Evolutionary conservation across 2,329 filamentous ascomycete species (phyloP), one percentile per base, ranked within the genome.

Genomic region (Bipolaris oryzae): DNA sequence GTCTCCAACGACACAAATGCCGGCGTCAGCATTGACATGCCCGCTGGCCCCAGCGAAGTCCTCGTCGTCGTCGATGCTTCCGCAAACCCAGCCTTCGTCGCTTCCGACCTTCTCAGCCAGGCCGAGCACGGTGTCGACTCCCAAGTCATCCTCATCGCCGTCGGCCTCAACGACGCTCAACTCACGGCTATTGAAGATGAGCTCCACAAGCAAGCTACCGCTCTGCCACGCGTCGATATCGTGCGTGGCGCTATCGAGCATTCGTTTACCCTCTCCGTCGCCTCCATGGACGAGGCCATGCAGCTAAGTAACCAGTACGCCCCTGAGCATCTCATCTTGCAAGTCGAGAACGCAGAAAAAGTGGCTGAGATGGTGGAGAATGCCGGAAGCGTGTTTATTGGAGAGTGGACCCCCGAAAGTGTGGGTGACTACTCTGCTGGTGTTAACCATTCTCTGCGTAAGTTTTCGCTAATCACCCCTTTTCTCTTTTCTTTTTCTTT

Each of bases 371-470:
- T 89, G 74, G 92, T 99, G 21, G 85, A 92, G 79, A 97, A 99
- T 68, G 95, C 95, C 2, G 95, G 95, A 16, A 96, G 92, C 74
- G 93, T 99, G 6, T 99, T 99, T 74, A 88, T 98, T 63, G 95
- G 95, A 9, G 84, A 90, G 63, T 99, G 95, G 95, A 98, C 95
- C 0, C 95, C 95, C 5, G 95, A 99, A 79, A 96, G 91, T 75
- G 95, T 99, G 3, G 95, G 95, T 43, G 95, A 99, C 76, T 99
- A 99, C 80, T 96, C 92, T 62, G 95, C 95, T 50, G 95, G 95
- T 71, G 95, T 99, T 39, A 99, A 99, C 77, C 95, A 99, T 81
- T 96, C 91, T 56, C 81, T 99, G 64, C 95, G 92, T 96, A 89
- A 86, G 91, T 89, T 28, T 28, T 15, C 21, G 33, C 44, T 21